phyloP scores from a whole-genome alignment of 352 stramenopile species.

The Pythium scleroteichum region DNA sequence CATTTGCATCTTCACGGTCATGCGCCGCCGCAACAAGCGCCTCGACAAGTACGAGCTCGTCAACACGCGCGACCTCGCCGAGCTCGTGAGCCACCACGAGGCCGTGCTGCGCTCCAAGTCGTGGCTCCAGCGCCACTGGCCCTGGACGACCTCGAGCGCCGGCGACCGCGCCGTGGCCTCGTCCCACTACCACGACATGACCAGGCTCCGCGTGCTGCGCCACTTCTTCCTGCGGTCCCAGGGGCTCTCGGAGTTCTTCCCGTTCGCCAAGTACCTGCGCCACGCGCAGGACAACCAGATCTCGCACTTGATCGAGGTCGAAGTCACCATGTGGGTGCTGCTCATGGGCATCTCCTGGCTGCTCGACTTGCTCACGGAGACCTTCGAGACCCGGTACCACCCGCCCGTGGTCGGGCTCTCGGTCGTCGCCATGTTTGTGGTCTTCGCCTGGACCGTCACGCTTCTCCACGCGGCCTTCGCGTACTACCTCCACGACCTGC shows the following conservation, averaged over 20 bases:
- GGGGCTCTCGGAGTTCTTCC: constrained; percentile 21
- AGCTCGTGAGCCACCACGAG: constrained; percentile 24
- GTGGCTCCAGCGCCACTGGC: constrained; percentile 11
- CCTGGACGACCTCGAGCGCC: neutral
- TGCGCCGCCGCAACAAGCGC: constrained; percentile 26
- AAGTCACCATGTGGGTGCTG: constrained; percentile 48
- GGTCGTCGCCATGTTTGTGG: constrained; percentile 12
- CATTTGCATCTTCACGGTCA: constrained; percentile 25
- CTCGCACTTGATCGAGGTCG: constrained; percentile 69
- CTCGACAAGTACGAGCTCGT: constrained; percentile 29
- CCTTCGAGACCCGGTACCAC: neutral
- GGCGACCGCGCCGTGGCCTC: neutral
- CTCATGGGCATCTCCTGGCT: constrained; percentile 21
- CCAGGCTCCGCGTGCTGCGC: constrained; percentile 9
- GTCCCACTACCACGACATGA: constrained; percentile 5
- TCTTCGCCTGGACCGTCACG: constrained; percentile 22
- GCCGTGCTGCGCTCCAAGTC: constrained; percentile 18
- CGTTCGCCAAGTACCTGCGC: constrained; percentile 70
- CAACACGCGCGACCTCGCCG: constrained; percentile 18
- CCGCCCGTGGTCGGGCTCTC: neutral
- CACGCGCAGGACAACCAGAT: constrained; percentile 70
- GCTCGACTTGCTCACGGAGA: neutral
- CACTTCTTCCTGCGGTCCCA: constrained; percentile 17
- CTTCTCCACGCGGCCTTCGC: constrained; percentile 8
- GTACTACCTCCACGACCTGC: constrained; percentile 10